Conservation (phyloP, 345 rosid genomes). For the Clarkia xantiana region DNA sequence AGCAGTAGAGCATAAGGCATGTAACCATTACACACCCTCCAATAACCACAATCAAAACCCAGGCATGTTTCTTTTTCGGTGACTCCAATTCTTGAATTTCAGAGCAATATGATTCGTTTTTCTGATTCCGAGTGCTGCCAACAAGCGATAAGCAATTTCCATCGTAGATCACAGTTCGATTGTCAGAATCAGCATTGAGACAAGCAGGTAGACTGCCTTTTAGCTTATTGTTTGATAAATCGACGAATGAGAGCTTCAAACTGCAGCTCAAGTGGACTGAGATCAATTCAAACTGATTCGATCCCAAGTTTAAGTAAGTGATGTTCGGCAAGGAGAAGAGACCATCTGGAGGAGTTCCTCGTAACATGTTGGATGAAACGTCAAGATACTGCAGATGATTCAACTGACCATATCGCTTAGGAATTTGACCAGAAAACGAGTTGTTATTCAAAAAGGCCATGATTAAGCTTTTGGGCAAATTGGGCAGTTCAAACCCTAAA, state of each 20-base stretch:
- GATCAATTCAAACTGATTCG: slow-evolving; percentile 45
- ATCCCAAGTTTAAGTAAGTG: slow-evolving; percentile 39
- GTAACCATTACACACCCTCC: slow-evolving; percentile 19
- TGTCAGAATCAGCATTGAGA: slow-evolving; percentile 19
- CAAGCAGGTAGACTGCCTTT: slow-evolving; percentile 47
- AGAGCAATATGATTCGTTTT: slow-evolving; percentile 33
- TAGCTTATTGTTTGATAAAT: slow-evolving; percentile 44
- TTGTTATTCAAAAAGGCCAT: slow-evolving; percentile 25
- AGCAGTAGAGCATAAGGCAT: slow-evolving; percentile 23
- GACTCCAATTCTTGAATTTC: slow-evolving; percentile 21
- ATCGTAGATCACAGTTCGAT: slow-evolving; percentile 17
- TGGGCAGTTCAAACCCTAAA: slow-evolving; percentile 22
- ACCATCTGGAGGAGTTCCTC: slow-evolving; percentile 24
- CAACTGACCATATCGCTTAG: slow-evolving; percentile 20
- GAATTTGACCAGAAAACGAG: slow-evolving; percentile 31
- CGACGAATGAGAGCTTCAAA: slow-evolving; percentile 35
- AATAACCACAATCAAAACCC: slow-evolving; percentile 25
- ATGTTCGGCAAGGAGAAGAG: slow-evolving; percentile 41
- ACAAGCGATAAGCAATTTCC: slow-evolving; percentile 49
- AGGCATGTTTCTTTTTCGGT: slow-evolving; percentile 20
- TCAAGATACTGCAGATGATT: slow-evolving; percentile 26
- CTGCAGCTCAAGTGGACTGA: slow-evolving; percentile 36
- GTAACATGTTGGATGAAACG: slow-evolving; percentile 24
- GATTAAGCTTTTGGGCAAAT: slow-evolving; percentile 28
- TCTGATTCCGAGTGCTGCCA: slow-evolving; percentile 22